phyloP scores from a whole-genome alignment of 129 eudicot genomes.

The Solidago caesia region DNA sequence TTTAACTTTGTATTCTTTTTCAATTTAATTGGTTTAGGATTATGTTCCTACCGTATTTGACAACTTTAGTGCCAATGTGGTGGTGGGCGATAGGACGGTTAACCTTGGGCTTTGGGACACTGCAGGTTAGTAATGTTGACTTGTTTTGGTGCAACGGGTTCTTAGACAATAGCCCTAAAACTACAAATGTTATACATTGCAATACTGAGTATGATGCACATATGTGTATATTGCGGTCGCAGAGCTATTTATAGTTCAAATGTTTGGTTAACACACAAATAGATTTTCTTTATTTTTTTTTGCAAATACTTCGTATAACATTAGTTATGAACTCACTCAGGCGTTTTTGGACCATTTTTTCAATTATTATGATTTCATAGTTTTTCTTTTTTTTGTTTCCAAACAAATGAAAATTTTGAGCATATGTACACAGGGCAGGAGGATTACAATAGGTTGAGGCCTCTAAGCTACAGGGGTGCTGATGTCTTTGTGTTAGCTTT shows the following conservation, averaged over 20 bases:
- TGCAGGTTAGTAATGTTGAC: conserved; percentile 44
- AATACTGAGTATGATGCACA: too few relatives aligned
- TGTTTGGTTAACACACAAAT: too few relatives aligned
- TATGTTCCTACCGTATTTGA: conserved; percentile 88
- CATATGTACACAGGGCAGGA: conserved; percentile 60
- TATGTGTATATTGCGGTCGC: too few relatives aligned
- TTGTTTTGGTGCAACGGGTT: neutral
- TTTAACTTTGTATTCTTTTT: neutral
- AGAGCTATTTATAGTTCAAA: too few relatives aligned
- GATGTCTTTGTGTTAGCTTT: conserved; percentile 74
- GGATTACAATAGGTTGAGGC: conserved; percentile 83
- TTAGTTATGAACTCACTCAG: neutral
- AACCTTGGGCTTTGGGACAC: conserved; percentile 91
- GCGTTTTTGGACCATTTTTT: neutral
- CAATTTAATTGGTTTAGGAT: conserved; percentile 39
- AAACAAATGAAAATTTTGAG: too few relatives aligned
- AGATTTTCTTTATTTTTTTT: too few relatives aligned
- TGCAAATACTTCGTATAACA: neutral
- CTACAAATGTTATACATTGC: too few relatives aligned
- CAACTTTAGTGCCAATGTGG: conserved; percentile 83
- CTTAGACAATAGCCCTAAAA: too few relatives aligned
- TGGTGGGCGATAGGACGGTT: conserved; percentile 68
- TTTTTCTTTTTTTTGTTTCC: neutral
- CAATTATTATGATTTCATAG: too few relatives aligned
- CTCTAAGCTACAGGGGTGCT: conserved; percentile 84